Base-by-base conservation (phyloP, 225 moss, liverwort and hornwort genomes). In the Climacium dendroides region DNA sequence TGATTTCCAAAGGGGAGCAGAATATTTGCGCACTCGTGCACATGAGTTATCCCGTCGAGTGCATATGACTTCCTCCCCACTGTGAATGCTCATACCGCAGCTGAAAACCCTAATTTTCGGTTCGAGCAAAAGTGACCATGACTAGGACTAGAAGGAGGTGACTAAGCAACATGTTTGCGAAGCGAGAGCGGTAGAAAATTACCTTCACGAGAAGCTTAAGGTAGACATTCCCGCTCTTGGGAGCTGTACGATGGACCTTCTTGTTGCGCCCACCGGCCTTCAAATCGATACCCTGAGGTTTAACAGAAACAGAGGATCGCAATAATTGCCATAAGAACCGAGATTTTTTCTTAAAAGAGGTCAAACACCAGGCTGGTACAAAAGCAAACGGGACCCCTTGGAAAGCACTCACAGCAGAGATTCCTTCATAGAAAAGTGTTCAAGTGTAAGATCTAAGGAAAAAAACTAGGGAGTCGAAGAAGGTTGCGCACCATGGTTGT, bases 191-290 rank as follows among this genome's bases (percentile, higher is more conserved):
- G 22, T 18, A 80, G 22, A 83, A 23, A 30, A 12, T 14, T 10
- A 92, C 92, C 88, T 97, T 98, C 78, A 98, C 96, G 43, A 98
- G 96, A 90, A 98, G 96, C 95, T 95, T 95, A 4, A 98, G 91
- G 83, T 98, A 98, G 39, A 96, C 96, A 91, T 98, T 98, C 35
- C 90, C 89, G 67, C 96, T 96, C 96, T 96, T 95, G 12, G 96
- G 96, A 76, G 98, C 96, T 47, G 92, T 98, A 62, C 98, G 96
- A 83, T 96, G 96, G 67, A 88, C 88, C 93, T 98, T 96, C 94
- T 98, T 98, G 92, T 98, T 98, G 75, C 97, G 96, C 66, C 97
- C 96, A 80, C 97, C 97, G 86, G 96, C 97, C 93, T 96, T 96
- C 96, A 96, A 94, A 86, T 98, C 96, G 87, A 98, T 98, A 94